Evolutionary conservation across 495 filamentous ascomycete species (phyloP).

Genomic region (Trichoderma virens): DNA sequence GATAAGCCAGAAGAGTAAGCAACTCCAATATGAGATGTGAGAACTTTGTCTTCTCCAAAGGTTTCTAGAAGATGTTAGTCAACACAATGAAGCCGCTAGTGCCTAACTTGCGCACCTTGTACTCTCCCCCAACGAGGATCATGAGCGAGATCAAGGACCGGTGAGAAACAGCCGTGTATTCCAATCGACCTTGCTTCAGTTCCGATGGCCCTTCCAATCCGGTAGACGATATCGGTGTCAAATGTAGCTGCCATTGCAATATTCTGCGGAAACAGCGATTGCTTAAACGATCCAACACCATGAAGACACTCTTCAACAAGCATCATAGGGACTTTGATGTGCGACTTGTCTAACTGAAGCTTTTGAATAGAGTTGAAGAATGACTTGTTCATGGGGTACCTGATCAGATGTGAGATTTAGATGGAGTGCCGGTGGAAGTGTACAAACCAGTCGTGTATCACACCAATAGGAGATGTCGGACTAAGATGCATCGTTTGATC

Average conservation of each 20-base stretch:
- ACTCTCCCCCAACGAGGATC: constrained; percentile 37
- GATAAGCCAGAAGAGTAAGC: constrained; percentile 31
- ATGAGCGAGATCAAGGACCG: constrained; percentile 35
- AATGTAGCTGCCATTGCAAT: constrained; percentile 30
- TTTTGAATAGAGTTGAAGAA: constrained; percentile 31
- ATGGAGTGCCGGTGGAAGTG: neutral
- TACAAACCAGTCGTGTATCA: constrained; percentile 24
- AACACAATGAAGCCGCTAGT: neutral
- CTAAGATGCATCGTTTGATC: constrained; percentile 28
- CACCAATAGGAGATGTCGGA: constrained; percentile 24
- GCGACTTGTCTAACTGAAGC: constrained; percentile 25
- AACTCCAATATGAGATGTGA: constrained; percentile 34
- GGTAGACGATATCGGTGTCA: constrained; percentile 30
- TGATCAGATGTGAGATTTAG: constrained; percentile 7
- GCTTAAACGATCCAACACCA: constrained; percentile 33
- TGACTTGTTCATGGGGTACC: constrained; percentile 31
- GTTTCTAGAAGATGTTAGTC: constrained; percentile 21
- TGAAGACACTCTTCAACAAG: constrained; percentile 35
- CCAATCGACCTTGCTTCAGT: constrained; percentile 33
- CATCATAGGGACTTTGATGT: constrained; percentile 28
- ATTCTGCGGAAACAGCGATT: constrained; percentile 34
- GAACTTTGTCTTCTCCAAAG: constrained; percentile 37
- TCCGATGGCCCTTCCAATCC: constrained; percentile 30
- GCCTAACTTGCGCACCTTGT: constrained; percentile 18
- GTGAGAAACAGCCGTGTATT: constrained; percentile 32